Base-by-base conservation (phyloP, 2,329 filamentous ascomycete genomes). In the Capronia epimyces region DNA sequence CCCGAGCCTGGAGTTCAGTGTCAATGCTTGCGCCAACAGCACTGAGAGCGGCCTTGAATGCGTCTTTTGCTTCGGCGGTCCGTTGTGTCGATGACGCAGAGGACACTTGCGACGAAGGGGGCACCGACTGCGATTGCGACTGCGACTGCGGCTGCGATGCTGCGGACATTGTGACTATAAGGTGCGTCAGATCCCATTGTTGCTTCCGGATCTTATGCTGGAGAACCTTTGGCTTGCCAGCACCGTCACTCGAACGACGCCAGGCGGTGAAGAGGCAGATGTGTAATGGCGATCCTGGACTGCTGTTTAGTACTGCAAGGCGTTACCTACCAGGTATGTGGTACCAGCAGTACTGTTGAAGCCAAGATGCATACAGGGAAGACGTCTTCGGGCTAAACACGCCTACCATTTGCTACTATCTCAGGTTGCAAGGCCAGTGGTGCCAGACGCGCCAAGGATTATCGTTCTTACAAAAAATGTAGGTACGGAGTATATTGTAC, bases 1-100 rank as follows among this genome's bases (percentile, higher is more conserved):
- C 78, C 47, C 79, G 75, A 43, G 71, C 70, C 55, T 75, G 75
- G 43, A 82, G 71, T 41, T 77, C 73, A 15, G 69, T 64, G 59
- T 80, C 76, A 60, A 81, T 71, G 46, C 69, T 74, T 65, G 63
- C 68, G 65, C 69, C 71, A 43, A 68, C 68, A 43, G 66, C 68
- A 56, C 65, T 65, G 4, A 74, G 67, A 4, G 71, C 71, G 42
- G 68, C 71, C 10, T 65, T 68, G 62, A 74, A 74, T 20, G 71
- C 71, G 22, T 67, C 60, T 52, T 65, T 64, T 36, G 71, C 71
- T 67, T 74, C 71, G 49, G 62, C 59, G 43, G 70, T 69, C 53
- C 65, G 67, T 53, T 68, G 65, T 2, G 62, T 48, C 16, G 54
- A 56, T 7, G 59, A 58, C 25, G 57, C 51, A 16, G 50, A 36